These are phyloP conservation scores for Leptomonas seymouri DNA, from an alignment of 208 protist genomes.

Conservation along the genomic window DNA sequence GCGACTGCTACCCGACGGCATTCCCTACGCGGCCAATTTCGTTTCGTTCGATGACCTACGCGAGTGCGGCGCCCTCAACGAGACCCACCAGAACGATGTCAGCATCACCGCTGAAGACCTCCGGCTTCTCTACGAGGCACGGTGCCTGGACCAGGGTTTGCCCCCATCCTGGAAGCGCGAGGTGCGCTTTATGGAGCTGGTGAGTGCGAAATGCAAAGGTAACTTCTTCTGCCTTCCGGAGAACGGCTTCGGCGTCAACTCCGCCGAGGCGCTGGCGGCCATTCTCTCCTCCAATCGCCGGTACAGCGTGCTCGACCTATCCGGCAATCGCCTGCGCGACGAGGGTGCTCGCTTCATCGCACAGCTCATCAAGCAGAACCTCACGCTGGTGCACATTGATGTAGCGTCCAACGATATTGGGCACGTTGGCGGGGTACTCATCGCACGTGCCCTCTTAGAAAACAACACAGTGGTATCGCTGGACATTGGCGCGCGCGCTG, in stretches of 20 bases:
- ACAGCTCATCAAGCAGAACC: slow-evolving; percentile 74
- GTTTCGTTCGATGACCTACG: slow-evolving; percentile 86
- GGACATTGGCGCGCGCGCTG: slow-evolving; percentile 85
- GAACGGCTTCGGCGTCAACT: slow-evolving; percentile 78
- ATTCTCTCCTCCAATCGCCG: slow-evolving; percentile 77
- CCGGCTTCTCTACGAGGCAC: slow-evolving; percentile 82
- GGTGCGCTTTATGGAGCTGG: slow-evolving; percentile 92
- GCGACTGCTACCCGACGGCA: slow-evolving; percentile 76
- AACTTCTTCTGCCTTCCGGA: slow-evolving; percentile 89
- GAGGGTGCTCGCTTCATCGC: slow-evolving; percentile 82
- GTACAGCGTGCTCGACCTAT: slow-evolving; percentile 92
- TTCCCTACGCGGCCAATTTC: slow-evolving; percentile 88
- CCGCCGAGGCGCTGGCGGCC: slow-evolving; percentile 78
- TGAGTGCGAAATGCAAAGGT: slow-evolving; percentile 88
- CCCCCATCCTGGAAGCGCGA: slow-evolving; percentile 85
- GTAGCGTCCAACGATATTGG: slow-evolving; percentile 94
- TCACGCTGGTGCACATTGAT: slow-evolving; percentile 81
- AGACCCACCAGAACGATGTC: slow-evolving; percentile 58
- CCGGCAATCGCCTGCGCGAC: slow-evolving; percentile 91
- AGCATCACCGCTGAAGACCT: slow-evolving; percentile 78
- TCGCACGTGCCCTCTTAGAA: slow-evolving; percentile 78
- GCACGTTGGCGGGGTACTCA: slow-evolving; percentile 64
- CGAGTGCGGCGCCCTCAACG: slow-evolving; percentile 51
- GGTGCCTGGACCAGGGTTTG: slow-evolving; percentile 89
- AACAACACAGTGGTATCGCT: slow-evolving; percentile 93